These are phyloP conservation scores for Rosa chinensis DNA, from an alignment of 306 rosid species.

Conservation along the genomic window DNA sequence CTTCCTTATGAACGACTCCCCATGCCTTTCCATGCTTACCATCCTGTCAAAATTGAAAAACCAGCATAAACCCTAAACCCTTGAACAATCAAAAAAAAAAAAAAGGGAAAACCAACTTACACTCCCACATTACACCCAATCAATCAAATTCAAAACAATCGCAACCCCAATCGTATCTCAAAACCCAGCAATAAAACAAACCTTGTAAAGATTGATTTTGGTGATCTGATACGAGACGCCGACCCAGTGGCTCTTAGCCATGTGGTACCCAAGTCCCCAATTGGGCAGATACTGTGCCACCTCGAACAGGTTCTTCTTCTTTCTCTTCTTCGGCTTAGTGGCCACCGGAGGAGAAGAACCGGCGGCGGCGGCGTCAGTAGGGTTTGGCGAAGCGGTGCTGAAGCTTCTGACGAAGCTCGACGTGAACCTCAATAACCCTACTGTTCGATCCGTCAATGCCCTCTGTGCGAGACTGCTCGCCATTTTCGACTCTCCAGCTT, in stretches of 20 bases:
- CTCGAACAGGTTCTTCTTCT: conserved; percentile 92
- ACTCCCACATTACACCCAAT: not conserved
- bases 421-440: conserved; percentile 40
- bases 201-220: conserved; percentile 91
- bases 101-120: too few relatives aligned
- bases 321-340: conserved; percentile 64
- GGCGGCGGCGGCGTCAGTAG: conserved; percentile 22
- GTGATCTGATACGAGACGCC: conserved; percentile 85
- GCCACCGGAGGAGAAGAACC: conserved; percentile 23
- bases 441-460: conserved; percentile 37
- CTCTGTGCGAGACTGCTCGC: conserved; percentile 47
- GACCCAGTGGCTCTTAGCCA: conserved; percentile 90
- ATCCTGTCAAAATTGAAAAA: conserved; percentile 51
- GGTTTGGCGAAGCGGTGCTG: conserved; percentile 41
- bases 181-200: not conserved
- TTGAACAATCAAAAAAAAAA: not conserved
- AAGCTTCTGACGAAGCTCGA: conserved; percentile 52
- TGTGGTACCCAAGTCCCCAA: conserved; percentile 90
- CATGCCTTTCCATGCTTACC: conserved; percentile 97
- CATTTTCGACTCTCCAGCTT: conserved; percentile 32
- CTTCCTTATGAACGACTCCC: conserved; percentile 86
- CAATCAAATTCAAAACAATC: not conserved
- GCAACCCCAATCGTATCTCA: not conserved
- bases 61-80: conserved; percentile 26
- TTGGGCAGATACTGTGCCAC: conserved; percentile 85